Evolutionary conservation across 208 protist genomes (phyloP).

Genomic region (Perkinsela sp.): DNA sequence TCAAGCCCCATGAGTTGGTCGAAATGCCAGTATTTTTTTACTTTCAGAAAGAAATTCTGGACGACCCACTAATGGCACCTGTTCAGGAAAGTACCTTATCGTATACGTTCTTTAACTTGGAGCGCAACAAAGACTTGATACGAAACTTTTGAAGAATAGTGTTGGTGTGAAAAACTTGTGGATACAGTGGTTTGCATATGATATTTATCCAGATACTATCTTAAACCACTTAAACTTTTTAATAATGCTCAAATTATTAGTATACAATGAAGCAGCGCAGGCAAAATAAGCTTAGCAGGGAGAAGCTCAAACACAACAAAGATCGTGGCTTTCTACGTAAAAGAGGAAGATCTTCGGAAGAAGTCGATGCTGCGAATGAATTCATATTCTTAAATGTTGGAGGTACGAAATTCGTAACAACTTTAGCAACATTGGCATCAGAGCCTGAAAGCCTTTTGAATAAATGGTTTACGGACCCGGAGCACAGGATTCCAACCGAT

Average conservation of each 20-base stretch:
- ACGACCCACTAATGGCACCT: constrained; percentile 55
- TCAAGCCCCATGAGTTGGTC: constrained; percentile 73
- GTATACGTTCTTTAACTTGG: constrained; percentile 65
- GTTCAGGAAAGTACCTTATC: constrained; percentile 55
- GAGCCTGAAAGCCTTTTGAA: not conserved
- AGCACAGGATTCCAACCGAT: constrained; percentile 23
- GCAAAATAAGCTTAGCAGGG: too few relatives aligned
- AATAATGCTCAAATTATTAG: too few relatives aligned
- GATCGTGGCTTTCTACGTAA: too few relatives aligned
- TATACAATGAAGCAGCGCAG: too few relatives aligned
- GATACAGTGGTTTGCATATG: too few relatives aligned
- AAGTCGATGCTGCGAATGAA: too few relatives aligned
- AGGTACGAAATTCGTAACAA: not conserved
- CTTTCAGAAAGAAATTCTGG: constrained; percentile 73
- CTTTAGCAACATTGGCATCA: not conserved
- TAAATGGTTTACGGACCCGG: not conserved
- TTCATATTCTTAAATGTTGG: not conserved
- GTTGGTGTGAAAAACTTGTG: too few relatives aligned
- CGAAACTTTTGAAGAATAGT: not conserved
- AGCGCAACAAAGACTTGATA: constrained; percentile 50
- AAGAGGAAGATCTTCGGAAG: too few relatives aligned
- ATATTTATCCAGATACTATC: too few relatives aligned
- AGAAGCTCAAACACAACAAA: too few relatives aligned
- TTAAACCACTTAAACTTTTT: too few relatives aligned
- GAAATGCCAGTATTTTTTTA: constrained; percentile 90